A percentile compares a stretch with the other conserved stretches of the same genome.
These are phyloP conservation scores for Saccharomycopsis capsularis DNA, from an alignment of 805 yeast genomes.

Conservation along the genomic window DNA sequence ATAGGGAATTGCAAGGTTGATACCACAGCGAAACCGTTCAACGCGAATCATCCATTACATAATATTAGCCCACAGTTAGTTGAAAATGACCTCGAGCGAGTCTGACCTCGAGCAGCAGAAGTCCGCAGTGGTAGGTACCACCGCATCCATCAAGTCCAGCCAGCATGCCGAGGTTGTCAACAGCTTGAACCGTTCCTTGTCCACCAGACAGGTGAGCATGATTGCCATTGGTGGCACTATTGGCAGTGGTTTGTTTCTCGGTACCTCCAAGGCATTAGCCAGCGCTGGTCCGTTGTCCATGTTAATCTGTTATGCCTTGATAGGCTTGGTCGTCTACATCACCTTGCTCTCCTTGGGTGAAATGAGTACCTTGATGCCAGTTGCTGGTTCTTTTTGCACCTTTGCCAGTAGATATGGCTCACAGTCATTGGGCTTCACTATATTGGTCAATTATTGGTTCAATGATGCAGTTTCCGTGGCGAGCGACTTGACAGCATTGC, in stretches of 20 bases:
- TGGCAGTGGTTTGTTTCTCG: conserved; percentile 50
- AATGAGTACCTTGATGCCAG: conserved; percentile 74
- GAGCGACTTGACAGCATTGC: conserved; percentile 63
- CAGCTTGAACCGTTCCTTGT: conserved; percentile 15
- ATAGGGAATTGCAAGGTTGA: too few relatives aligned
- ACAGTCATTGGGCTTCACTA: conserved; percentile 65
- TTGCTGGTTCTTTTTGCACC: conserved; percentile 56
- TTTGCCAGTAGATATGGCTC: conserved; percentile 60
- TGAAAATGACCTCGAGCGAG: too few relatives aligned
- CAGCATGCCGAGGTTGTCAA: conserved; percentile 12
- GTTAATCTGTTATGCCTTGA: conserved; percentile 41
- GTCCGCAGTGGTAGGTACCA: too few relatives aligned
- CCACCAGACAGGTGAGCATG: conserved; percentile 47
- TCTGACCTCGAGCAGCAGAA: too few relatives aligned
- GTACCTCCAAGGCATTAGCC: conserved; percentile 44
- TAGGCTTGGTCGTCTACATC: conserved; percentile 45
- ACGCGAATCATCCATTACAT: too few relatives aligned
- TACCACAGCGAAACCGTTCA: too few relatives aligned
- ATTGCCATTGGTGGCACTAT: conserved; percentile 59
- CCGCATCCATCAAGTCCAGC: too few relatives aligned
- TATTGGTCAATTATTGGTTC: conserved; percentile 71
- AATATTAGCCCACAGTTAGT: too few relatives aligned
- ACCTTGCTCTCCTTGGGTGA: conserved; percentile 65
- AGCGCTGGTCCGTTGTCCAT: conserved; percentile 48
- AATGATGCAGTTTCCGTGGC: conserved; percentile 76